Evolutionary conservation across 208 protist genomes (phyloP).

Genomic region (Leishmania gerbilli): DNA sequence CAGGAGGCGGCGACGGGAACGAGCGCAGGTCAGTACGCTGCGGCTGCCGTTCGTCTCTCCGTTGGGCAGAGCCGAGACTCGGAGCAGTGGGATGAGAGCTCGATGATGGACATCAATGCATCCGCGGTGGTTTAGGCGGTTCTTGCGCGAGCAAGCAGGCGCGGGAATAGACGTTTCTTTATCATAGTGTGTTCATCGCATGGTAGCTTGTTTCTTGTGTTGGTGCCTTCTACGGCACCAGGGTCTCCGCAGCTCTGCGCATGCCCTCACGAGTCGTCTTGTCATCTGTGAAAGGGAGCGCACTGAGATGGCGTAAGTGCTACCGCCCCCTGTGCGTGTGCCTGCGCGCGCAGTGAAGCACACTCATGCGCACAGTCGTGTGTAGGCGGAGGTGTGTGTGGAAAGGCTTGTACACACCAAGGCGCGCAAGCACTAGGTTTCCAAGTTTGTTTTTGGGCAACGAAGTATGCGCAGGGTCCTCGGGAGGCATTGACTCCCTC

Average conservation of each 20-base stretch:
- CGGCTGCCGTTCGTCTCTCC: conserved; percentile 55
- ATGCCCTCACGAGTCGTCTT: background rate
- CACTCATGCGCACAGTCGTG: background rate
- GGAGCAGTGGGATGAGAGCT: conserved; percentile 36
- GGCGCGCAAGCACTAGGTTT: background rate
- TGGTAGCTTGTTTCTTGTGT: background rate
- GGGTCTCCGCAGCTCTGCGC: background rate
- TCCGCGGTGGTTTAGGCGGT: conserved; percentile 7
- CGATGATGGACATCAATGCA: conserved; percentile 22
- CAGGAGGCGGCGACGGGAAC: conserved; percentile 6
- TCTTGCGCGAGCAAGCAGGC: background rate
- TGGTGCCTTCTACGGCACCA: background rate
- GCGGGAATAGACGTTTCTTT: background rate
- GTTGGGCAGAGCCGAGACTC: conserved; percentile 26
- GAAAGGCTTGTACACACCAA: conserved; percentile 1
- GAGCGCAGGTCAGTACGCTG: conserved; percentile 12
- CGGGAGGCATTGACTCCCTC: background rate
- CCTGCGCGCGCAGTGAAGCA: background rate
- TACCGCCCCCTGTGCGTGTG: background rate
- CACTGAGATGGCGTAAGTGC: conserved; percentile 2
- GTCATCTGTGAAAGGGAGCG: background rate
- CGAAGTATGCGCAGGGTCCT: conserved; percentile 12
- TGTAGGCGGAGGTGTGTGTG: background rate
- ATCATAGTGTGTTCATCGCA: background rate
- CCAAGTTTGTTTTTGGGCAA: conserved; percentile 2